Base-by-base conservation (phyloP, 208 protist species). In the Lotmaria passim region DNA sequence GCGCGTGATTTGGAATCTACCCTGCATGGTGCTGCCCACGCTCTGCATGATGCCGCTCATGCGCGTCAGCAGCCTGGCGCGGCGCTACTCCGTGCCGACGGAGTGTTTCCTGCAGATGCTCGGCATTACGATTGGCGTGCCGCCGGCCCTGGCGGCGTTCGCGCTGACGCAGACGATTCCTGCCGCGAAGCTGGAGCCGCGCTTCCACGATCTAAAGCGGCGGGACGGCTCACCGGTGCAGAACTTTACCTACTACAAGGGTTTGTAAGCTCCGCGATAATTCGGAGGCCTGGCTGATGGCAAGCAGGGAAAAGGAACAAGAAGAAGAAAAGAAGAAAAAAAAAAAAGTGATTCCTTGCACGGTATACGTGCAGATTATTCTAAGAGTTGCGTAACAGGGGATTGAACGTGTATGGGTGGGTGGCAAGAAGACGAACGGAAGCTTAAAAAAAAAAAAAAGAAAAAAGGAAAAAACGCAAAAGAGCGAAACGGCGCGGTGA, bases 1-100 rank as follows among this genome's bases (percentile, higher is more conserved):
- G 28, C 89, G 94, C 43, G 52, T 87, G 24, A 72, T 92, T 26
- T 95, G 90, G 84, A 92, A 93, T 63, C 39, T 91, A n/a, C 88
- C 91, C 26, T 88, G 81, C 33, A 91, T 98, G 79, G 68, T 94
- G 56, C 69, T 97, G n/a, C 94, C 94, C 28, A 92, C 91, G 30
- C 67, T 98, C n/a, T 46, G 88, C 34, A 91, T 95, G 86, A 67
- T 85, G 53, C 78, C 88, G 12, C 78, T 96, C 21, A 74, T 67
- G 44, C 73, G 78, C 23, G 55, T 78, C 43, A 69, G 57, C 44
- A 14, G 55, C 15, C 48, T 84, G 19, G 82, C 73, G 23, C 69
- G 82, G 6, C 56, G 50, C 39, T 50, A 70, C 62, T 63, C 87
- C 8, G 58, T 84, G 47, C 21, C 73, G 19, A 79, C 71, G 33